Base-by-base conservation (phyloP, 495 filamentous ascomycete genomes). In the Chaetomium fimeti region DNA sequence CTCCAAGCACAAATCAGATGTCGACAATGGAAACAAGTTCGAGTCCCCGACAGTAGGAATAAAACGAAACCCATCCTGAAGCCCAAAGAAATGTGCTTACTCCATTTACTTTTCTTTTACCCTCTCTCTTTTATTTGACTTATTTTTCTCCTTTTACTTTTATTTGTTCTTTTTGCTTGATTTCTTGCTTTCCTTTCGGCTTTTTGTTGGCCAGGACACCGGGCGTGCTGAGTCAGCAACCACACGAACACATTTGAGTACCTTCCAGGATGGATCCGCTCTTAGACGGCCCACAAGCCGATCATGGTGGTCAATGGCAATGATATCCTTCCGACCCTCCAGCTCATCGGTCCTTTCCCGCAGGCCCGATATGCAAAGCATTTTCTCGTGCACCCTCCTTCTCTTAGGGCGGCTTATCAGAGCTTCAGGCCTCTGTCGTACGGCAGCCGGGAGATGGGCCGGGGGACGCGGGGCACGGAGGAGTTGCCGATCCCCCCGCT, bases 331-430 rank as follows among this genome's bases (percentile, higher is more conserved):
- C 38, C 54, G 36, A 58, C 40, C 38, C 15, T 43, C 12, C 57
- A n/a, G 13, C 9, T 24, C 18, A 60, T 48, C 57, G 16, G 57
- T 5, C n/a, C 25, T 60, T 20, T 48, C 57, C 13, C 43, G 57
- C 42, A 48, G 57, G 32, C 27, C 42, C 15, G 27, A 36, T 48
- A 45, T 60, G 57, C 57, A 60, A 48, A 47, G 57, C 57, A 60
- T 27, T 60, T 48, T 7, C 25, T 48, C 13, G 42, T 32, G 40
- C 15, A 6, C 57, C 40, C 32, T 20, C 9, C 15, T 20, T n/a
- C 20, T 42, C 25, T 29, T 18, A 42, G 20, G 36, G 55, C 55
- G 38, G 18, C 55, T 57, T 57, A 57, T 25, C 55, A 57, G 55
- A 42, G 27, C 7, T 24, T 24, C 13, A 22, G 12, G 13, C 22